Evolutionary conservation across 2,329 filamentous ascomycete genomes (phyloP), one percentile per base, ranked within the genome.

Genomic region (Monosporascus sp.): DNA sequence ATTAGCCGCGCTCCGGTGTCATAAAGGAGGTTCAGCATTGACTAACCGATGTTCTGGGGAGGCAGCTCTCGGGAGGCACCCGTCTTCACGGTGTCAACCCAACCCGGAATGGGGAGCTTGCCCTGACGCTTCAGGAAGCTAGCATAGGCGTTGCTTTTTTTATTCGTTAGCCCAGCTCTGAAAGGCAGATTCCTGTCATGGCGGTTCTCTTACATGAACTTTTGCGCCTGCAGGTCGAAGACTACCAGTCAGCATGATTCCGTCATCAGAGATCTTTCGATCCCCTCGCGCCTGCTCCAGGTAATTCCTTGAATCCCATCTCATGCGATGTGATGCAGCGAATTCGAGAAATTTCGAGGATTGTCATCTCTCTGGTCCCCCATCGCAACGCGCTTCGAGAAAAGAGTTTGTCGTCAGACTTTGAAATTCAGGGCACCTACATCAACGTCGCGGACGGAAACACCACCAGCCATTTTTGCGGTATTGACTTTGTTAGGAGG

Each of bases 61-160:
- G 93, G 93, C 69, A 99, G 89, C 84, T 99, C 94, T 81, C 96
- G 96, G 76, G 89, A 88, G 74, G 87, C 84, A 71, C 91, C 93
- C 68, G 93, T 97, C 89, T 99, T 99, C 82, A 97, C 94, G 72
- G 93, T 97, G 76, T 99, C 94, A 77, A 97, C 93, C 93, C 93
- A 97, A 83, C 91, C 91, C 76, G 90, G 90, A 71, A 93, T 90
- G 73, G 88, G 88, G 67, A 94, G 88, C 83, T 93, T 93, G 79
- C 90, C 90, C 83, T 94, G 90, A 71, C 90, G 86, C 88, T 94
- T 94, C 84, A 95, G 78, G 85, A 94, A 95, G 71, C 84, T 87
- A 73, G 88, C 83, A 76, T 94, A 95, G 73, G 88, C 83, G 68
- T 82, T 78, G 80, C 43, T 46, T 26, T 46, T 27, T 17, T 16